phyloP scores from a whole-genome alignment of 306 rosid genomes.

The Casuarina equisetifolia region DNA sequence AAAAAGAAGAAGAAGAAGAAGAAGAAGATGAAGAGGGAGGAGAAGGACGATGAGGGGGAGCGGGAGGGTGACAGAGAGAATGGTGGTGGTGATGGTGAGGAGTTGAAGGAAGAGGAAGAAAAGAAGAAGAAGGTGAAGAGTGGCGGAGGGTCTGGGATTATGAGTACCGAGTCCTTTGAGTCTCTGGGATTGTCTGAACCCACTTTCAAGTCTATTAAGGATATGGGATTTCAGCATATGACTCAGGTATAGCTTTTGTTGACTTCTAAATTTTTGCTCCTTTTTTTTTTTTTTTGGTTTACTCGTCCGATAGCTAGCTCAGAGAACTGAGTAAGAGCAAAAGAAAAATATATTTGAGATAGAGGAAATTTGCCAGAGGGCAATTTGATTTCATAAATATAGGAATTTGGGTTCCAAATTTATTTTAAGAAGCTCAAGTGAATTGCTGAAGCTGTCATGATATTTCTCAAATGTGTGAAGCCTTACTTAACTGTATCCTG shows the following conservation, averaged over 20 bases:
- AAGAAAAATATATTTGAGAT: no score
- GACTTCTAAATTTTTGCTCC: neutral
- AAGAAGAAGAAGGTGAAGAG: slow-evolving; percentile 25
- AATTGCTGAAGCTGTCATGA: no score
- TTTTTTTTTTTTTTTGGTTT: neutral
- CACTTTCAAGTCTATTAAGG: slow-evolving; percentile 58
- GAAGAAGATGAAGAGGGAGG: slow-evolving; percentile 9
- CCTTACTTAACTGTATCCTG: no score
- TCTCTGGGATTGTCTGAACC: slow-evolving; percentile 62
- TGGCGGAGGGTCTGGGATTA: slow-evolving; percentile 53
- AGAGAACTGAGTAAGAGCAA: no score
- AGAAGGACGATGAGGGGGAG: neutral
- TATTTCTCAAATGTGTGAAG: no score
- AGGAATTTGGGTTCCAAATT: no score
- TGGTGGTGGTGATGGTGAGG: neutral
- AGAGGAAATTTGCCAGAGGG: no score
- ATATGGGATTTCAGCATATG: slow-evolving; percentile 58
- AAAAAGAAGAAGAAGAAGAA: slow-evolving; percentile 19
- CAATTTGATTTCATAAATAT: no score
- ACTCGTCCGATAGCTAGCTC: neutral
- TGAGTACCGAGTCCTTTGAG: slow-evolving; percentile 54
- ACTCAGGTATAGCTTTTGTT: slow-evolving; percentile 52
- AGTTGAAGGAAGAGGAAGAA: slow-evolving; percentile 21
- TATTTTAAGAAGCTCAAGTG: no score
- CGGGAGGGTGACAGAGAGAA: slow-evolving; percentile 5